A percentile compares a stretch with the other conserved stretches of the same genome.
These are phyloP conservation scores for Xylariaceae sp. DNA, from an alignment of 2,329 filamentous ascomycete genomes.

Conservation along the genomic window DNA sequence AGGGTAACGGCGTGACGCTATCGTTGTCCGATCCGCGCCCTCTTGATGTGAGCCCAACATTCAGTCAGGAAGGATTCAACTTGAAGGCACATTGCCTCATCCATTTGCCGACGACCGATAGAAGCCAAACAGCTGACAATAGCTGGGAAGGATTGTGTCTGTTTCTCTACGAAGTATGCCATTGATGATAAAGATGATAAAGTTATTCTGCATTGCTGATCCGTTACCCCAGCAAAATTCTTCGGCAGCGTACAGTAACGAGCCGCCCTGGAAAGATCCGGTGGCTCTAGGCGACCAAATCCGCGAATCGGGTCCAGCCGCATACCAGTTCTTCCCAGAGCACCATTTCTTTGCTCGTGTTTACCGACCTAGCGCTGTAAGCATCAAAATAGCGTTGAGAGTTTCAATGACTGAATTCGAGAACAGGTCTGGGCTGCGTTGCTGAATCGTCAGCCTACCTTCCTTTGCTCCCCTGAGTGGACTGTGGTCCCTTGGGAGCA, in stretches of 20 bases:
- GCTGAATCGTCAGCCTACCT: conserved; percentile 52
- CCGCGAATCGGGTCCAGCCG: conserved; percentile 47
- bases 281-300: conserved; percentile 41
- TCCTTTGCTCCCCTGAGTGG: conserved; percentile 57
- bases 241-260: conserved; percentile 39
- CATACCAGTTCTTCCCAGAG: conserved; percentile 54
- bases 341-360: conserved; percentile 62
- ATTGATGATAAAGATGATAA: not conserved
- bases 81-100: conserved; percentile 50
- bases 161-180: conserved; percentile 57
- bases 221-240: conserved; percentile 46
- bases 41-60: conserved; percentile 42
- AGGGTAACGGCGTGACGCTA: conserved; percentile 37
- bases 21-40: conserved; percentile 45
- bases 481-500: conserved; percentile 52
- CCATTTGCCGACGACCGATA: conserved; percentile 38
- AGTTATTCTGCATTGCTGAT: conserved; percentile 10
- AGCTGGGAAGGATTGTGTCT: conserved; percentile 48
- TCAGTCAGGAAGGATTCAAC: conserved; percentile 42
- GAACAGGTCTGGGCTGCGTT: conserved; percentile 46
- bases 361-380: conserved; percentile 56
- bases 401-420: conserved; percentile 13
- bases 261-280: conserved; percentile 43
- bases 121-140: conserved; percentile 31
- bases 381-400: conserved; percentile 26